Conservation (phyloP, 257 asterid genomes). For the Lantana camara region DNA sequence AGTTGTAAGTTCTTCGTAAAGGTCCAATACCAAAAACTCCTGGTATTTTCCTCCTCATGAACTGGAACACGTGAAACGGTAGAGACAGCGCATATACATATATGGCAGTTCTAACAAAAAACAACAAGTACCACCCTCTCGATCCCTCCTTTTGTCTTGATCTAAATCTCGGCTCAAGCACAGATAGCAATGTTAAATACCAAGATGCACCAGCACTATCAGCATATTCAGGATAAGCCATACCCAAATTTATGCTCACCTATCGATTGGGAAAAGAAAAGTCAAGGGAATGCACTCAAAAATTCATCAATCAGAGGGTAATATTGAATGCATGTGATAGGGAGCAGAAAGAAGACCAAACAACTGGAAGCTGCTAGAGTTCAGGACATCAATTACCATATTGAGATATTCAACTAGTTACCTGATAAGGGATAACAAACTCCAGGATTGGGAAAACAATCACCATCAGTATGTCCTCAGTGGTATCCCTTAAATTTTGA, state of each 20-base stretch:
- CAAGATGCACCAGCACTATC: slow-evolving; percentile 77
- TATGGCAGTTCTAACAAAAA: slow-evolving; percentile 64
- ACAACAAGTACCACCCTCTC: slow-evolving; percentile 72
- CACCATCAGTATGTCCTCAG: slow-evolving; percentile 84
- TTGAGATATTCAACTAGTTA: slow-evolving; percentile 35
- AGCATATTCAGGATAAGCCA: slow-evolving; percentile 94
- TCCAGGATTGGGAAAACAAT: slow-evolving; percentile 81
- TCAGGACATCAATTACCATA: slow-evolving; percentile 21
- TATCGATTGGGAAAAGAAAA: slow-evolving; percentile 23
- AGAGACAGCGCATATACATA: slow-evolving; percentile 71
- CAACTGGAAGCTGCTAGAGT: slow-evolving; percentile 10
- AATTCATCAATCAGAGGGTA: slow-evolving; percentile 21
- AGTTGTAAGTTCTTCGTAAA: slow-evolving; percentile 70
- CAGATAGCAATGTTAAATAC: slow-evolving; percentile 90
- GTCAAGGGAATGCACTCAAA: background rate
- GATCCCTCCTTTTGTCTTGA: slow-evolving; percentile 64
- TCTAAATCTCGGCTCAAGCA: slow-evolving; percentile 65
- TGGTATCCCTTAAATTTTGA: slow-evolving; percentile 44
- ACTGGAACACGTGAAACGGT: slow-evolving; percentile 51
- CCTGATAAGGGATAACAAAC: slow-evolving; percentile 83
- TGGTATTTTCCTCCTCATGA: slow-evolving; percentile 73
- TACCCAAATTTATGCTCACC: slow-evolving; percentile 81
- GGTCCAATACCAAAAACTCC: slow-evolving; percentile 81
- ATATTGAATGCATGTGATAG: slow-evolving; percentile 12
- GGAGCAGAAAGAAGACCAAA: slow-evolving; percentile 22